These are phyloP conservation scores for Gamarada debralockiae DNA, from an alignment of 495 filamentous ascomycete genomes.

Conservation along the genomic window DNA sequence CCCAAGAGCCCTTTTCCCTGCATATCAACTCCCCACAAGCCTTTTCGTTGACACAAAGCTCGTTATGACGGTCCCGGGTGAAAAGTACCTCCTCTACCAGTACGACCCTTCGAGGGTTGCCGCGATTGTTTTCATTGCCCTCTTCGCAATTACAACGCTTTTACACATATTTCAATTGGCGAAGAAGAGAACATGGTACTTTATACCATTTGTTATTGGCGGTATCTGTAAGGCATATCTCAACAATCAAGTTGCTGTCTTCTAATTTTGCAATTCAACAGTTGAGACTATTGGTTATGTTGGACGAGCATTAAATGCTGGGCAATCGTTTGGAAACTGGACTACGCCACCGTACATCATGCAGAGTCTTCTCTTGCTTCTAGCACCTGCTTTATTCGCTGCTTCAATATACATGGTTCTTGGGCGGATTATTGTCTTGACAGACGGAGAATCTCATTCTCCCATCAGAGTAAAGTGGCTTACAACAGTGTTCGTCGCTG, in stretches of 20 bases:
- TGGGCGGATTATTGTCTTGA: constrained; percentile 40
- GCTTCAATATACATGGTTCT: too few species aligned
- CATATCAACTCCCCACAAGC: not conserved
- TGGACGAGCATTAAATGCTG: constrained; percentile 34
- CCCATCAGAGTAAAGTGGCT: constrained; percentile 34
- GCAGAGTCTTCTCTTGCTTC: constrained; percentile 40
- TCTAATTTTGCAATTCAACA: too few species aligned
- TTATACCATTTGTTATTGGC: constrained; percentile 55
- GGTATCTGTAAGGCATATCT: constrained; percentile 44
- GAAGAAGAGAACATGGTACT: constrained; percentile 52
- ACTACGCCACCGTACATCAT: constrained; percentile 39
- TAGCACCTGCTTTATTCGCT: constrained; percentile 50
- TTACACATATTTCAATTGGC: constrained; percentile 46
- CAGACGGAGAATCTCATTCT: constrained; percentile 37
- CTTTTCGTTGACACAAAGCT: not conserved
- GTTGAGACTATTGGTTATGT: constrained; percentile 46
- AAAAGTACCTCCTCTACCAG: constrained; percentile 16
- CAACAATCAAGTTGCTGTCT: not conserved
- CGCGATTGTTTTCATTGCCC: constrained; percentile 42
- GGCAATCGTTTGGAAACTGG: constrained; percentile 31
- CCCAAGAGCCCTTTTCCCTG: not conserved
- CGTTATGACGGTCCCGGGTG: not conserved
- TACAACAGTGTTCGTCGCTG: constrained; percentile 40
- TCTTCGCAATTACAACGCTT: constrained; percentile 45
- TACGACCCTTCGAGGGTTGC: constrained; percentile 48